Evolutionary conservation across 768 basidiomycete species (phyloP).

Genomic region (Kondoa malvinella): DNA sequence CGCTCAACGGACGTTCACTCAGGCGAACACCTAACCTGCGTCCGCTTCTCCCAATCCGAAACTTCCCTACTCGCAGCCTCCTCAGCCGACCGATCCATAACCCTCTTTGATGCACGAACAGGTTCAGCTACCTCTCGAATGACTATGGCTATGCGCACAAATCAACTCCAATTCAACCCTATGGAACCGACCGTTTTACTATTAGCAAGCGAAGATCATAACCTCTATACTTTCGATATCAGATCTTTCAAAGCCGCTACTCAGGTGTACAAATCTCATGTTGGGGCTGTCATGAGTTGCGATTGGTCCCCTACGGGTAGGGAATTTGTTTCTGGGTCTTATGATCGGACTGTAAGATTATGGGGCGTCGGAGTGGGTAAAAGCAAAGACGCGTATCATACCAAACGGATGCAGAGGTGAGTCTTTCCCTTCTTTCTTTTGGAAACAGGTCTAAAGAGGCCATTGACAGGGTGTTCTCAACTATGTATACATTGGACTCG

Average conservation of each 20-base stretch:
- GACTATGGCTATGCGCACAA: conserved; percentile 85
- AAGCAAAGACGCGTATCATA: conserved; percentile 80
- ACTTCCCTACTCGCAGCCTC: conserved; percentile 84
- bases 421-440: conserved; percentile 20
- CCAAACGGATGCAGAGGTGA: conserved; percentile 95
- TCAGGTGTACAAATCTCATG: conserved; percentile 93
- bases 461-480: conserved; percentile 56
- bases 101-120: conserved; percentile 86
- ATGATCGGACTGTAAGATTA: conserved; percentile 84
- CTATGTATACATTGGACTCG: conserved; percentile 73
- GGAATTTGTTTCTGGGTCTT: conserved; percentile 89
- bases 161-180: conserved; percentile 85
- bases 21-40: conserved; percentile 68
- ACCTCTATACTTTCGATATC: conserved; percentile 93
- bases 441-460: background rate
- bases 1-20: conserved; percentile 54
- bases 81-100: conserved; percentile 88
- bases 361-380: conserved; percentile 77
- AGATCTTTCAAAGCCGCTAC: conserved; percentile 62
- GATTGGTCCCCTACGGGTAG: conserved; percentile 94
- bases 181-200: conserved; percentile 80
- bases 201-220: conserved; percentile 96
- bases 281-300: conserved; percentile 71
- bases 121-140: conserved; percentile 85
- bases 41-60: conserved; percentile 88